Conservation (phyloP, 2,329 filamentous ascomycete species). For the Stemphylium vesicarium region DNA sequence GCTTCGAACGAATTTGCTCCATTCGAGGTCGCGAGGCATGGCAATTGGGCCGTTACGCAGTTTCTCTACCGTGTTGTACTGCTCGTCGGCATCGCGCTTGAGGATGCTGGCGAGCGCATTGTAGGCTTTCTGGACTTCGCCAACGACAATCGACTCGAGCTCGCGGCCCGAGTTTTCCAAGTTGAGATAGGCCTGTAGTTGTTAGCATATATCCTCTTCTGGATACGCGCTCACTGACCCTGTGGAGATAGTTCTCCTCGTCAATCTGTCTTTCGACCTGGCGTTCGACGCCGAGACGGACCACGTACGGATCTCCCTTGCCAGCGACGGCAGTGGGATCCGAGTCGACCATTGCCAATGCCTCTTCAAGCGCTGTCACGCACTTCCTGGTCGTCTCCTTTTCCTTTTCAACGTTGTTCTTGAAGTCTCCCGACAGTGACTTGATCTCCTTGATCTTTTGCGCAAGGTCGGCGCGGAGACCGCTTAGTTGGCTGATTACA, state of each 20-base stretch:
- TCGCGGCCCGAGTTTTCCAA: slow-evolving; percentile 93
- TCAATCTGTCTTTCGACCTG: slow-evolving; percentile 92
- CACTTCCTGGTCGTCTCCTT: slow-evolving; percentile 83
- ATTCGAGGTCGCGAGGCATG: slow-evolving; percentile 95
- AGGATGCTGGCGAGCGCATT: slow-evolving; percentile 91
- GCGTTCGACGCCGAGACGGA: slow-evolving; percentile 83
- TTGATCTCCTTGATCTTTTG: slow-evolving; percentile 99
- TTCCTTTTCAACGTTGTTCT: slow-evolving; percentile 94
- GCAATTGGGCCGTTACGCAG: slow-evolving; percentile 83
- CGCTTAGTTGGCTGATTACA: slow-evolving; percentile 85
- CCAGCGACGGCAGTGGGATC: slow-evolving; percentile 77
- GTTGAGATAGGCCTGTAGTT: slow-evolving; percentile 81
- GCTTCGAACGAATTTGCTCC: slow-evolving; percentile 78
- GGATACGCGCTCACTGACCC: slow-evolving; percentile 61
- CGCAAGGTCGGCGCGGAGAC: slow-evolving; percentile 83
- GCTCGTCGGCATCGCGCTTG: slow-evolving; percentile 86
- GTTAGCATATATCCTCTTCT: slow-evolving; percentile 17
- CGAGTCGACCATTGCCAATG: slow-evolving; percentile 77
- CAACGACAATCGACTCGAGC: slow-evolving; percentile 93
- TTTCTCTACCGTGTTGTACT: slow-evolving; percentile 77
- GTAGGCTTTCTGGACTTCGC: slow-evolving; percentile 97
- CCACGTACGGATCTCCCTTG: slow-evolving; percentile 90
- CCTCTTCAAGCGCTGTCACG: slow-evolving; percentile 81
- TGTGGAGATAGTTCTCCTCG: slow-evolving; percentile 95
- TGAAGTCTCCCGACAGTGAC: slow-evolving; percentile 89